A percentile compares a stretch with the other conserved stretches of the same genome.
Conservation (phyloP, 352 stramenopile genomes). For the Phytophthora citricola region DNA sequence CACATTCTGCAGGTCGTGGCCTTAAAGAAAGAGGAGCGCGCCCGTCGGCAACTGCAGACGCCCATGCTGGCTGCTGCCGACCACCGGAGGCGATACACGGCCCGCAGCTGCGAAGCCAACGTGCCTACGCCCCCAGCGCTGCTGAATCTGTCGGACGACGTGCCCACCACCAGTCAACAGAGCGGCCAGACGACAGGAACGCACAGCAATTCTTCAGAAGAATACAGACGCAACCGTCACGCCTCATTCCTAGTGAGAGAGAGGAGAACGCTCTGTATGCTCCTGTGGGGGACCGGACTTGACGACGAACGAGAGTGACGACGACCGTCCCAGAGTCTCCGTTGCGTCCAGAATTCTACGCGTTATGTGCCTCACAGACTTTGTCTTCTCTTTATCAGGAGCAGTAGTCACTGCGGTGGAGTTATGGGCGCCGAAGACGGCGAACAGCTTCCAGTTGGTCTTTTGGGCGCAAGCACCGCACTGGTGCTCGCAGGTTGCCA, state of each 20-base stretch:
- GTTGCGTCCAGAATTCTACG: constrained; percentile 71
- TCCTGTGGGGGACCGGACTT: constrained; percentile 28
- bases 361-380: constrained; percentile 74
- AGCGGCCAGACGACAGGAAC: constrained; percentile 33
- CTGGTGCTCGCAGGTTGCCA: constrained; percentile 79
- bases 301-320: constrained; percentile 40
- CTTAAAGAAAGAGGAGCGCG: constrained; percentile 38
- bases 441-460: constrained; percentile 60
- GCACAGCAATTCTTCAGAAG: constrained; percentile 41
- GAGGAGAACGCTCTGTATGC: constrained; percentile 41
- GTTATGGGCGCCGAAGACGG: constrained; percentile 43
- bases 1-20: constrained; percentile 66
- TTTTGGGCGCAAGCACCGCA: constrained; percentile 78
- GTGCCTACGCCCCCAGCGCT: constrained; percentile 20
- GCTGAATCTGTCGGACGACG: constrained; percentile 18
- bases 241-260: constrained; percentile 30
- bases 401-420: constrained; percentile 60
- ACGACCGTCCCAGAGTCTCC: constrained; percentile 46
- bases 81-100: constrained; percentile 14
- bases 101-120: constrained; percentile 18
- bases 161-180: constrained; percentile 12
- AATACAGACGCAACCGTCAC: constrained; percentile 35
- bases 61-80: constrained; percentile 40
- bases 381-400: constrained; percentile 73
- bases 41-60: constrained; percentile 38